Conservation (phyloP, 2,329 filamentous ascomycete species). For the Colletotrichum graminicola region DNA sequence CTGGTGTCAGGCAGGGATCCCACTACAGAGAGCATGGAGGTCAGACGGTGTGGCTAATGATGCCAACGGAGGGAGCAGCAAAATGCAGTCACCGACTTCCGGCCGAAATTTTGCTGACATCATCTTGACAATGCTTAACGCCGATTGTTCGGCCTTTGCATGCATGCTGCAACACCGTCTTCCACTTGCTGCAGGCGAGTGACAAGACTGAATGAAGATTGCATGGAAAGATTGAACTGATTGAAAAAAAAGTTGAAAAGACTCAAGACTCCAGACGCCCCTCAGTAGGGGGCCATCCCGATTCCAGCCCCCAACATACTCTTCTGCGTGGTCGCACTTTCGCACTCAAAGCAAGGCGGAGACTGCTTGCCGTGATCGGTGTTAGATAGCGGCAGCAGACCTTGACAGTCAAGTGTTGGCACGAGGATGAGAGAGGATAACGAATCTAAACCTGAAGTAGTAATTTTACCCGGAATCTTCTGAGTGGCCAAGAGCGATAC, state of each 20-base stretch:
- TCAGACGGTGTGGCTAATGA: slow-evolving; percentile 24
- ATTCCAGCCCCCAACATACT: background rate
- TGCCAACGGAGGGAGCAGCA: background rate
- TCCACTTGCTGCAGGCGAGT: no score
- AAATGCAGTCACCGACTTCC: background rate
- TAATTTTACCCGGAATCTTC: slow-evolving; percentile 12
- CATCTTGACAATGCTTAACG: background rate
- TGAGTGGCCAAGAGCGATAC: slow-evolving; percentile 6
- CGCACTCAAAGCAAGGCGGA: background rate
- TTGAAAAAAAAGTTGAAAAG: background rate
- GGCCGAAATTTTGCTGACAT: slow-evolving; percentile 34
- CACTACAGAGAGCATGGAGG: slow-evolving; percentile 1
- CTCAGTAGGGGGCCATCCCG: background rate
- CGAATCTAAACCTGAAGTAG: background rate
- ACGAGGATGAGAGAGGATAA: no score
- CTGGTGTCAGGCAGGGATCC: background rate
- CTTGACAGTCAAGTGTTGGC: no score
- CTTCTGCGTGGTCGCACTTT: background rate
- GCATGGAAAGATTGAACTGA: background rate
- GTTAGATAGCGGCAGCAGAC: slow-evolving; percentile 13
- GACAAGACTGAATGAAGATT: background rate
- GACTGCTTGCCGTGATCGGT: background rate
- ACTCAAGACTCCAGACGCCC: background rate
- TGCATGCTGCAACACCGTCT: background rate
- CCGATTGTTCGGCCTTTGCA: background rate